Base-by-base conservation (phyloP, 371 early-diverging fungal species). In the Phascolomyces articulosus region DNA sequence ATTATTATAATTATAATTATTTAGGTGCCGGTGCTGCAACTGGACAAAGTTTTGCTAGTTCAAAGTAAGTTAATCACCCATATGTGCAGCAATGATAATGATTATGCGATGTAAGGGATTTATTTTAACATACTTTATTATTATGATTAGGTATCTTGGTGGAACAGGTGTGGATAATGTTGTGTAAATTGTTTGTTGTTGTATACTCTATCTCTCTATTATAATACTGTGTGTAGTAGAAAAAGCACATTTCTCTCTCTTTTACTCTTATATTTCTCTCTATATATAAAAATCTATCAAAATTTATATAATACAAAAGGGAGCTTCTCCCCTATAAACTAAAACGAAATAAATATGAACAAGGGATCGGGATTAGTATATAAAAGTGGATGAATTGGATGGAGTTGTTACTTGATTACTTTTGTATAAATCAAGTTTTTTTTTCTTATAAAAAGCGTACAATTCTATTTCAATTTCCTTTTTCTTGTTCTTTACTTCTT, bases 111-210 rank as follows among this genome's bases (percentile, higher is more conserved):
- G 16, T 4, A 44, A 44, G 44, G 4, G 44, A 15, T 8, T n/a
- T 8, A n/a, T 9, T 6, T 6, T 6, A 44, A 44, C 44, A 13
- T 4, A 44, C 44, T 13, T 44, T 44, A 13, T 7, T 8, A 18
- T 44, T n/a, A 13, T 44, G 16, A 13, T 44, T 47, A 64, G 64
- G 26, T 53, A 60, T 16, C 64, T 68, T 29, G 69, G 69, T 29
- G 69, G 69, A 24, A 64, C 69, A 6, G 69, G 65, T 53, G 69
- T 68, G 3, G 69, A 68, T 40, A 68, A 64, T 54, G 69, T 68
- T 49, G 69, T 68, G 55, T 68, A 64, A 58, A 44, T 13, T 16
- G 44, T 4, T 13, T 44, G 44, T 15, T 44, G 8, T 1, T 44
- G 44, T 34, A 34, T 9, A 34, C 11, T 34, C 6, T 11, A 6